These are phyloP conservation scores for Fusarium luffae DNA, from an alignment of 2,329 filamentous ascomycete species.

Conservation along the genomic window DNA sequence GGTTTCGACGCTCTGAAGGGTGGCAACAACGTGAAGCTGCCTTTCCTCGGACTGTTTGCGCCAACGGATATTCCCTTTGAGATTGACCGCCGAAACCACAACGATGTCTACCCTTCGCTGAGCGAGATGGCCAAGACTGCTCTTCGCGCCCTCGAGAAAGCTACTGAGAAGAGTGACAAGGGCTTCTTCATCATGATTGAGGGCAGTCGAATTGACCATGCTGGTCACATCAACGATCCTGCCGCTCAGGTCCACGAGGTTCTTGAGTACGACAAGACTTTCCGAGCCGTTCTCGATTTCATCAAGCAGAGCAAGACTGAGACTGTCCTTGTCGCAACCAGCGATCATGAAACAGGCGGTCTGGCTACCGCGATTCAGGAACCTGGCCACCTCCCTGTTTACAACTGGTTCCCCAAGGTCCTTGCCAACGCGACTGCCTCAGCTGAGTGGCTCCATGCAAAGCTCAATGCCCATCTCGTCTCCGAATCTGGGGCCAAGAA, in stretches of 20 bases:
- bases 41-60: slow-evolving; percentile 88
- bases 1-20: slow-evolving; percentile 80
- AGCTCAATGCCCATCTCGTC: slow-evolving; percentile 70
- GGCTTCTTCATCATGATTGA: slow-evolving; percentile 99
- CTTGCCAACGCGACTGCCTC: slow-evolving; percentile 82
- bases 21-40: slow-evolving; percentile 77
- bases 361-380: slow-evolving; percentile 80
- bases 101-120: slow-evolving; percentile 85
- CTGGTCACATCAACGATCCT: slow-evolving; percentile 86
- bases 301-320: slow-evolving; percentile 78
- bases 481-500: slow-evolving; percentile 47
- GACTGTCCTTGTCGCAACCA: slow-evolving; percentile 87
- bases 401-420: slow-evolving; percentile 83
- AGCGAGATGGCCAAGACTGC: slow-evolving; percentile 92
- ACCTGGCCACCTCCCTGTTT: slow-evolving; percentile 64
- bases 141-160: slow-evolving; percentile 79
- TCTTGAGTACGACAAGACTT: slow-evolving; percentile 91
- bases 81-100: slow-evolving; percentile 84
- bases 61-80: slow-evolving; percentile 88
- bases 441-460: slow-evolving; percentile 74
- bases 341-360: slow-evolving; percentile 96
- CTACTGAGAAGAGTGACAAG: slow-evolving; percentile 84
- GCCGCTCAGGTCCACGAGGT: slow-evolving; percentile 91
- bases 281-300: slow-evolving; percentile 86
- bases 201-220: slow-evolving; percentile 94